Evolutionary conservation across 2,329 filamentous ascomycete genomes (phyloP).

Genomic region (Fusarium longipes): DNA sequence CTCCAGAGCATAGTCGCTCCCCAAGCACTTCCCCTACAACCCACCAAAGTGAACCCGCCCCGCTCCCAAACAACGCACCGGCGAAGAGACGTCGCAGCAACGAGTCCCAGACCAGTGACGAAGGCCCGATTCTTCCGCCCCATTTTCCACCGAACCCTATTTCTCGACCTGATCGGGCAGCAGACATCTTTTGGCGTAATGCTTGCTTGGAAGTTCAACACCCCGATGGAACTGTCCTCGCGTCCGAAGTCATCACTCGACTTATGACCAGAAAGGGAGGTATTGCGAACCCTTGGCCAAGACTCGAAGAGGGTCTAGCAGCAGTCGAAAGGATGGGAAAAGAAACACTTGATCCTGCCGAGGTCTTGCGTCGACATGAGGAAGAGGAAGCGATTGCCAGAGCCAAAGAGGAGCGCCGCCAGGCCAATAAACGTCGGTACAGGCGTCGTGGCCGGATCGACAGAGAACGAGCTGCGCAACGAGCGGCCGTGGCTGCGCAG

Average conservation of each 20-base stretch:
- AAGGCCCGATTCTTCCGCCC: conserved; percentile 2
- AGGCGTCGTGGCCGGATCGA: conserved; percentile 34
- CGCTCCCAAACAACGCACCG: not conserved
- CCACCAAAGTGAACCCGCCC: not conserved
- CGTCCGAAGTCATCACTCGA: conserved; percentile 36
- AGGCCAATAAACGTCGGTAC: conserved; percentile 43
- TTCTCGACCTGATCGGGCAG: conserved; percentile 7
- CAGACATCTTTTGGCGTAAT: conserved; percentile 34
- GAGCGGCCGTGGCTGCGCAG: conserved; percentile 18
- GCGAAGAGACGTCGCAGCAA: conserved; percentile 17
- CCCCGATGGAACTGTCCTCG: conserved; percentile 28
- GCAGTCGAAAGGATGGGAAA: conserved; percentile 37
- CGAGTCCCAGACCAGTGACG: conserved; percentile 6
- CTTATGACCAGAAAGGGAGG: conserved; percentile 42
- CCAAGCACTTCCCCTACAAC: not conserved
- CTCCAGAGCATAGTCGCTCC: conserved; percentile 3
- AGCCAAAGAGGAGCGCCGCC: conserved; percentile 35
- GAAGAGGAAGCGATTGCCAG: conserved; percentile 29
- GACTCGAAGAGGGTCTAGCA: conserved; percentile 31
- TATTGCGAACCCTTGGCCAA: conserved; percentile 26
- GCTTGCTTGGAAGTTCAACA: conserved; percentile 29
- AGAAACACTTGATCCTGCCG: conserved; percentile 28
- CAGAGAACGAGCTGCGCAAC: conserved; percentile 31
- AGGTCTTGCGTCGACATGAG: conserved; percentile 24
- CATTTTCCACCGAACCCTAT: conserved; percentile 30